phyloP scores from a whole-genome alignment of 371 early-diverging fungal species.

The Lichtheimia ornata region DNA sequence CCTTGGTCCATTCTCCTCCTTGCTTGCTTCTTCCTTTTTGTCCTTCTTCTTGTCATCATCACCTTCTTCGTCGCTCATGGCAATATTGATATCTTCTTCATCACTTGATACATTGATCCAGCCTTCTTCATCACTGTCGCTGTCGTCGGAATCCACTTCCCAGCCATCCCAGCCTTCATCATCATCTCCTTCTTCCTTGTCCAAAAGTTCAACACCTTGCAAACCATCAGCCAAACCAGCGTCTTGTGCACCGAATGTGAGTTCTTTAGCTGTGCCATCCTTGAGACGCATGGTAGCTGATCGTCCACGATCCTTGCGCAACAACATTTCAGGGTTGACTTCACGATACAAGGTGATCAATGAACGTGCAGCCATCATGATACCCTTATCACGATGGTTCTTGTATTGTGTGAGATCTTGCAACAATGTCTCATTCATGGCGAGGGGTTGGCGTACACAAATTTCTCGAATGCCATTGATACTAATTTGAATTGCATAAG shows the following conservation, averaged over 20 bases:
- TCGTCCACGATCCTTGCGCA: constrained; percentile 91
- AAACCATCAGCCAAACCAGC: constrained; percentile 63
- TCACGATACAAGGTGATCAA: constrained; percentile 90
- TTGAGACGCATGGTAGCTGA: constrained; percentile 72
- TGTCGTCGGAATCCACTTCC: constrained; percentile 57
- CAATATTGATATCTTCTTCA: constrained; percentile 47
- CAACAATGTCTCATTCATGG: constrained; percentile 84
- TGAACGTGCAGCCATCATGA: constrained; percentile 89
- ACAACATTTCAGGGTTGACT: constrained; percentile 89
- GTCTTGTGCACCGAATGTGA: constrained; percentile 71
- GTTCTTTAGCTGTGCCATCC: constrained; percentile 58
- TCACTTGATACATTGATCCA: constrained; percentile 52
- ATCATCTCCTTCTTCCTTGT: constrained; percentile 40
- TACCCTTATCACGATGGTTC: constrained; percentile 88
- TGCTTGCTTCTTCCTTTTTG: constrained; percentile 17
- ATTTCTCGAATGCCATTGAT: constrained; percentile 94
- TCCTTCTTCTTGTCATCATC: constrained; percentile 23
- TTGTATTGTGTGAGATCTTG: constrained; percentile 91
- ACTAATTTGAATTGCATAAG: constrained; percentile 22
- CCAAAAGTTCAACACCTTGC: constrained; percentile 77
- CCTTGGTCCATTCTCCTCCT: constrained; percentile 13
- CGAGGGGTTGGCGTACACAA: constrained; percentile 86
- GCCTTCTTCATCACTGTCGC: constrained; percentile 51
- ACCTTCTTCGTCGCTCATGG: constrained; percentile 40
- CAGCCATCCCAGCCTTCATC: constrained; percentile 67